Percentiles rank a stretch among this genome's conserved stretches.
These are phyloP conservation scores for Talaromyces pinophilus DNA, from an alignment of 2,329 filamentous ascomycete species.

Conservation along the genomic window DNA sequence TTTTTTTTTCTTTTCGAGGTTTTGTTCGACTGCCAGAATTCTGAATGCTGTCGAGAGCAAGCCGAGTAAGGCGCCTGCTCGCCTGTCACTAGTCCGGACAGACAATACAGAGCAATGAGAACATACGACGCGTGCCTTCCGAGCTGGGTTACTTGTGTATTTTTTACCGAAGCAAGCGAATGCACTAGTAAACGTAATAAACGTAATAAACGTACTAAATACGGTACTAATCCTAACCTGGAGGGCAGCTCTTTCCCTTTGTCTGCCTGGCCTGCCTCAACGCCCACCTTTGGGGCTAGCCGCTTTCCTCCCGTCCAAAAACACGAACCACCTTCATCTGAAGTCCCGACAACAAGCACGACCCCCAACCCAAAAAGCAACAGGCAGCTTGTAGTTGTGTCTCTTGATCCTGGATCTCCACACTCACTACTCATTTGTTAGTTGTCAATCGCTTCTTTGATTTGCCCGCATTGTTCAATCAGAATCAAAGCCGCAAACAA, in stretches of 20 bases:
- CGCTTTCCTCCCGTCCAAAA: constrained; percentile 10
- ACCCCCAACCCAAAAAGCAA: background rate
- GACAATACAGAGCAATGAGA: background rate
- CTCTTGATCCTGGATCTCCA: constrained; percentile 1
- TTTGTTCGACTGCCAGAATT: background rate
- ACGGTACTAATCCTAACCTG: constrained; percentile 11
- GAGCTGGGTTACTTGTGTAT: background rate
- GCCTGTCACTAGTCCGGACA: background rate
- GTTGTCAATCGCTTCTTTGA: background rate
- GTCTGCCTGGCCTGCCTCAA: background rate
- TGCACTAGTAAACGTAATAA: background rate
- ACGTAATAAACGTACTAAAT: background rate
- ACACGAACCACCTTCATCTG: constrained; percentile 8
- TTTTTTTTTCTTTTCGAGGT: background rate
- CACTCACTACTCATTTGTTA: constrained; percentile 6
- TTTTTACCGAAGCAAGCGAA: background rate
- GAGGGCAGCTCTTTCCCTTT: constrained; percentile 10
- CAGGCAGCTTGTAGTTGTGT: background rate
- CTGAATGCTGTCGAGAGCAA: background rate
- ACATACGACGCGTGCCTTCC: background rate
- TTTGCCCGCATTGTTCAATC: constrained; percentile 11
- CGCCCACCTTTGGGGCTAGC: constrained; percentile 9
- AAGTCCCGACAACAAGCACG: constrained; percentile 6
- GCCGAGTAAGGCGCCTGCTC: background rate
- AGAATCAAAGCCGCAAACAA: constrained; percentile 1